Conservation (phyloP, 345 rosid genomes). For the Melaleuca quinquenervia region DNA sequence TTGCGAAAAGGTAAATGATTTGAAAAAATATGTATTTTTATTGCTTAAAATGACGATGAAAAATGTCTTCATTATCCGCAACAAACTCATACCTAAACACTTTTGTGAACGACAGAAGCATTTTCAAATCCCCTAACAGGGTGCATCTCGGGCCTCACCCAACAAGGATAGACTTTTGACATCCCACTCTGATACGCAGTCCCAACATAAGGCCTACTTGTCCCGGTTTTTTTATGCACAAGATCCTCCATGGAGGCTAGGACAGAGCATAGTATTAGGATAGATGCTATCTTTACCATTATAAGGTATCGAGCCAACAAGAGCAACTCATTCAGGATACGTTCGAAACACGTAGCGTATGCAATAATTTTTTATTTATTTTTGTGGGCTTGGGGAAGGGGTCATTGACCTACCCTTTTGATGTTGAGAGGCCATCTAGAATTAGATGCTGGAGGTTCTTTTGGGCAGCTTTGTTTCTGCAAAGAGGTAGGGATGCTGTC, state of each 20-base stretch:
- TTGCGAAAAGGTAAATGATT: rapidly evolving
- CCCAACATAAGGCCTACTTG: too few species aligned
- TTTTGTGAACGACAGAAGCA: not conserved
- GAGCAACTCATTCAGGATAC: too few species aligned
- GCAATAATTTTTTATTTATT: not conserved
- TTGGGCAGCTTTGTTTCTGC: not conserved
- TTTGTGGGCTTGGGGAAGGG: not conserved
- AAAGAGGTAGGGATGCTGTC: not conserved
- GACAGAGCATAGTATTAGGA: too few species aligned
- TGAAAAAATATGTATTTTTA: rapidly evolving
- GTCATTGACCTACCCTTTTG: not conserved
- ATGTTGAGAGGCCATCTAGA: not conserved
- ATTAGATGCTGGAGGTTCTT: not conserved
- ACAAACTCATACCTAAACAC: not conserved
- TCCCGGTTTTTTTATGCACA: too few species aligned
- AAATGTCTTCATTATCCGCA: not conserved
- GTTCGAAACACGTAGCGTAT: not conserved
- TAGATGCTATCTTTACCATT: too few species aligned
- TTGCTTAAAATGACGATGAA: not conserved
- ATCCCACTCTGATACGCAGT: too few species aligned
- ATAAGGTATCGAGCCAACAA: too few species aligned
- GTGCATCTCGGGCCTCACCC: too few species aligned
- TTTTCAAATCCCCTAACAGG: not conserved
- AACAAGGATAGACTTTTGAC: too few species aligned
- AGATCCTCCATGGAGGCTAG: too few species aligned